A percentile compares a stretch with the other conserved stretches of the same genome.
Evolutionary conservation across 2,329 filamentous ascomycete species (phyloP).

Genomic region (Penicillium sp.): DNA sequence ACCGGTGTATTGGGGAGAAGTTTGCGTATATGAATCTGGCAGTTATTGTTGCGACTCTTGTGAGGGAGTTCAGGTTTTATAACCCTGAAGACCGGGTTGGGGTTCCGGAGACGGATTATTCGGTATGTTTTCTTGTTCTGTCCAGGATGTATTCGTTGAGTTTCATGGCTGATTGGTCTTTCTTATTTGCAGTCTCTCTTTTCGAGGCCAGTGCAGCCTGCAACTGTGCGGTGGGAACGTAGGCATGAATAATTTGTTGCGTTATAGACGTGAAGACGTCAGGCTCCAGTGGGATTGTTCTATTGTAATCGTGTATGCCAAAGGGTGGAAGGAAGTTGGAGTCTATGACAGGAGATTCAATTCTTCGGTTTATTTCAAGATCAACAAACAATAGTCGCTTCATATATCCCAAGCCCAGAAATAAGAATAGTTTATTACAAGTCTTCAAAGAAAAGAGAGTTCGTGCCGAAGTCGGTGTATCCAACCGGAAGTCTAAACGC

Average conservation of each 20-base stretch:
- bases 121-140: conserved; percentile 42
- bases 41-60: conserved; percentile 63
- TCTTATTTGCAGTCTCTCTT: conserved; percentile 24
- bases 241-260: neutral
- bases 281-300: neutral
- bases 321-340: neutral
- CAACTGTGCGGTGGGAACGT: conserved; percentile 25
- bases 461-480: neutral
- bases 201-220: conserved; percentile 27
- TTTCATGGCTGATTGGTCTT: neutral
- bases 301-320: neutral
- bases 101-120: conserved; percentile 67
- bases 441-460: neutral
- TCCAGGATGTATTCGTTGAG: neutral
- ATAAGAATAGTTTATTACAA: neutral
- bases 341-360: neutral
- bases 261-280: neutral
- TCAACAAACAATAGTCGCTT: too few relatives aligned
- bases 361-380: too few relatives aligned
- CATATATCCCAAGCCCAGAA: too few relatives aligned
- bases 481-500: neutral
- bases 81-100: conserved; percentile 57
- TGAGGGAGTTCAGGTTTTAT: conserved; percentile 61
- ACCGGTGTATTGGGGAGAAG: conserved; percentile 75
- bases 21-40: conserved; percentile 71